These are phyloP conservation scores for Pseudogymnoascus sp. DNA, from an alignment of 2,329 filamentous ascomycete genomes.

Conservation along the genomic window DNA sequence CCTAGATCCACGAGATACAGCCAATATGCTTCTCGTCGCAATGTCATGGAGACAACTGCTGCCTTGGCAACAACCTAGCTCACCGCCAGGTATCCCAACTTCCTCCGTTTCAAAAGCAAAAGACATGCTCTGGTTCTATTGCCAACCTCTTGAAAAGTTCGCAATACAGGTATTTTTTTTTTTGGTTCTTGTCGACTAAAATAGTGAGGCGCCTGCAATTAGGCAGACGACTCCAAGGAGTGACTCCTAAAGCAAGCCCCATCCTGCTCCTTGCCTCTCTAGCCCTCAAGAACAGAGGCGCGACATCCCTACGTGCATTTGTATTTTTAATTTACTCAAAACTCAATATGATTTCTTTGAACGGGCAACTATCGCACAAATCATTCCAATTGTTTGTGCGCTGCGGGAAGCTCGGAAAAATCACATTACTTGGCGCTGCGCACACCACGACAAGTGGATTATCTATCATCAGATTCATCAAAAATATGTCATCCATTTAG, in stretches of 20 bases:
- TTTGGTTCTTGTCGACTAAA: background rate
- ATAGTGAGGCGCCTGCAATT: background rate
- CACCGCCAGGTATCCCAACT: background rate
- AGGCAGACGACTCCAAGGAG: background rate
- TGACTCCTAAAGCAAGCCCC: background rate
- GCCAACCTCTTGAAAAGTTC: background rate
- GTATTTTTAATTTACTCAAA: background rate
- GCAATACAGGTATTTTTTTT: background rate
- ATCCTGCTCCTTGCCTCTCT: background rate
- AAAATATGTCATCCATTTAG: background rate
- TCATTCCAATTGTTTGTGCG: background rate
- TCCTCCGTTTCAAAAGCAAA: background rate
- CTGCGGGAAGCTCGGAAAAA: background rate
- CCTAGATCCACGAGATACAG: background rate
- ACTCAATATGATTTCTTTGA: background rate
- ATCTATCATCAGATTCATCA: background rate
- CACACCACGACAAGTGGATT: background rate
- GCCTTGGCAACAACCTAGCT: background rate
- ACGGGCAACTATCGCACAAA: background rate
- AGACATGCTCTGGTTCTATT: background rate
- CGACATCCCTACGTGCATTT: background rate
- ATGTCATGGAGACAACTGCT: background rate
- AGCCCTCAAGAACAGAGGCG: background rate
- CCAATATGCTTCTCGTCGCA: background rate
- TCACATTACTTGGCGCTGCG: background rate